These are phyloP conservation scores for Phoma herbarum DNA, from an alignment of 2,329 filamentous ascomycete species.

Conservation along the genomic window DNA sequence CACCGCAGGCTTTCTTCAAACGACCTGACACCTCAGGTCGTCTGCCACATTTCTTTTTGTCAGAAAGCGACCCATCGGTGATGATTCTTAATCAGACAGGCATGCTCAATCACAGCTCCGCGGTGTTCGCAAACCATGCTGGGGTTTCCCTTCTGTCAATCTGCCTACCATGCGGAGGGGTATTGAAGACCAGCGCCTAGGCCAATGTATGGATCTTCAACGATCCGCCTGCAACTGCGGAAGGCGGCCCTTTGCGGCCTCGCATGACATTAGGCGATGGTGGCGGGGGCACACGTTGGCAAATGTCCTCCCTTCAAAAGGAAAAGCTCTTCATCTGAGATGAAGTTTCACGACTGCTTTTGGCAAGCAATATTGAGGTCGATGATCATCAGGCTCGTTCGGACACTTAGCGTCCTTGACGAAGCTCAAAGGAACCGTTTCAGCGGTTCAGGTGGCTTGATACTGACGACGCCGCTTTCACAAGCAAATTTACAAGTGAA, in stretches of 20 bases:
- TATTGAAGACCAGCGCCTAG: slow-evolving; percentile 5
- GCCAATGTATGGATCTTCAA: slow-evolving; percentile 15
- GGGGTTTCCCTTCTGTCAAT: not conserved
- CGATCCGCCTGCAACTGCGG: slow-evolving; percentile 19
- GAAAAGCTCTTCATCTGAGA: slow-evolving; percentile 6
- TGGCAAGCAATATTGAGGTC: slow-evolving; percentile 4
- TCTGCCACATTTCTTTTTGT: slow-evolving; percentile 12
- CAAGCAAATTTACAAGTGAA: not conserved
- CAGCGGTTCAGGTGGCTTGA: slow-evolving; percentile 5
- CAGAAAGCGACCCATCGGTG: slow-evolving; percentile 1
- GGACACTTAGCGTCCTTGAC: not conserved
- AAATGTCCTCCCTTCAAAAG: slow-evolving; percentile 9
- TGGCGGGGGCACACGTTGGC: slow-evolving; percentile 3
- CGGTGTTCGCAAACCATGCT: not conserved
- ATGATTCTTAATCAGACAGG: not conserved
- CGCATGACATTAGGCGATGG: slow-evolving; percentile 12
- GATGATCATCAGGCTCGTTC: not conserved
- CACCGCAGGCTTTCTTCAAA: slow-evolving; percentile 42
- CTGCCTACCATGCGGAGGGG: not conserved
- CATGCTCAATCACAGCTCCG: not conserved
- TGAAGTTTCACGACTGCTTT: slow-evolving; percentile 2
- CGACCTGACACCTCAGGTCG: slow-evolving; percentile 29
- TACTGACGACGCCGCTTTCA: not conserved
- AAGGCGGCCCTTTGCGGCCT: slow-evolving; percentile 21
- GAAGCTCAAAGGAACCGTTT: slow-evolving; percentile 2